Evolutionary conservation across 352 stramenopile species (phyloP), one percentile per base, ranked within the genome.

Genomic region (Phytophthora pisi): DNA sequence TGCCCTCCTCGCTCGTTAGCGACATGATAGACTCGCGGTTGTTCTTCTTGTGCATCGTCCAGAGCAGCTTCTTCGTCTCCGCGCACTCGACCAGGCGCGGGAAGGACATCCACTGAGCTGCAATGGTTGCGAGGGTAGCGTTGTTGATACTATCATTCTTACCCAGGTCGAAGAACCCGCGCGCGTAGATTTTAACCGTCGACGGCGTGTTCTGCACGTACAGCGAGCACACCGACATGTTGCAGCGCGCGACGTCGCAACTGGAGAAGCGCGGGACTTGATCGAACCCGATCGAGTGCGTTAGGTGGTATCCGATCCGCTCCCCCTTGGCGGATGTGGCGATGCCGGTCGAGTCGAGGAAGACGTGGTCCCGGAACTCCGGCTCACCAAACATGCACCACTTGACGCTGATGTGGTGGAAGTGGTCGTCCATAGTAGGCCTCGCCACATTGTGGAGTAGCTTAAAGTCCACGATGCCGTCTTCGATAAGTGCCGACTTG

Each of bases 231-330:
- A 75, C 30, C 8, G 68, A 75, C 31, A 60, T 49, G 51, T 75
- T 72, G 51, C 54, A 51, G 18, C 67, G 61, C 13, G 23, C 24
- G 3, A 74, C 67, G 26, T 51, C 55, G 56, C 63, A 53, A 4
- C 28, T 58, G 5, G 36, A 20, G 26, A 71, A 72, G 43, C 31
- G 68, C 8, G 56, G 53, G 7, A 75, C 18, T 13, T 71, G 64
- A 4, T 62, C 46, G 18, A 72, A 71, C 23, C 51, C 57, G 13
- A 71, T 47, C 15, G 74, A 82, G 67, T 88, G 79, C 18, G 77
- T 57, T 18, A 88, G 61, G 47, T 85, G 76, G 53, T 75, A 88
- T 3, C 76, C 79, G 9, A 85, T 68, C n/a, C 46, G 54, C 9
- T 88, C 69, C 5, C 62, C 57, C 1, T 50, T 49, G 16, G 53